Evolutionary conservation across 108 stramenopile species (phyloP).

Genomic region (Nitzschia sp.): DNA sequence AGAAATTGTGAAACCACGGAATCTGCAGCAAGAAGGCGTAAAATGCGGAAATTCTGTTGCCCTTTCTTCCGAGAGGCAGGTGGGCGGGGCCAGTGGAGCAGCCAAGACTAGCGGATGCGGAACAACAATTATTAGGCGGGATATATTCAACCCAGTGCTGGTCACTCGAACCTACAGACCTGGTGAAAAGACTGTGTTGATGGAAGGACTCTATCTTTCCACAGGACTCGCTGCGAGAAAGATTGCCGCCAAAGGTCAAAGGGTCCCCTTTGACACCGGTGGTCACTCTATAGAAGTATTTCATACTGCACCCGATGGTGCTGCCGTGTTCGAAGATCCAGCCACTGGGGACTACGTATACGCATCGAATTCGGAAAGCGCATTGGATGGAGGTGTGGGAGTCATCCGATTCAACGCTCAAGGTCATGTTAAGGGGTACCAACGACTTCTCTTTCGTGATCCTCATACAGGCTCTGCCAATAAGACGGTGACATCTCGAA

Average conservation of each 20-base stretch:
- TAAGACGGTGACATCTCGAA: constrained; percentile 27
- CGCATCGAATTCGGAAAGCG: constrained; percentile 52
- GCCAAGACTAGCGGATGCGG: too few species aligned
- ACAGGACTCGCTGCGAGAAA: constrained; percentile 19
- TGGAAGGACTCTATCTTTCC: constrained; percentile 25
- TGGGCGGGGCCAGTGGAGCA: too few species aligned
- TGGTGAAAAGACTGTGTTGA: constrained; percentile 36
- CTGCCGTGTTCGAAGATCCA: constrained; percentile 34
- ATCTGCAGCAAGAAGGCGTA: too few species aligned
- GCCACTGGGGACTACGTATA: constrained; percentile 53
- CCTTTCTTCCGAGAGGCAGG: too few species aligned
- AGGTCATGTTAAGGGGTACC: constrained; percentile 39
- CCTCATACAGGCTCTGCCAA: background rate
- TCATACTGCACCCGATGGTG: constrained; percentile 52
- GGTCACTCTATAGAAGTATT: constrained; percentile 18
- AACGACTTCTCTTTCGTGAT: constrained; percentile 19
- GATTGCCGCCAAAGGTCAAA: constrained; percentile 24
- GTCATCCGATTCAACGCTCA: constrained; percentile 43
- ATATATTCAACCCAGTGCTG: background rate
- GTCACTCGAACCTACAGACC: constrained; percentile 8
- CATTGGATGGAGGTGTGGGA: constrained; percentile 49
- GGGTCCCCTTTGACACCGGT: constrained; percentile 24
- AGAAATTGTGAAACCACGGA: too few species aligned
- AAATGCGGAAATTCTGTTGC: too few species aligned
- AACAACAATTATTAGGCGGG: too few species aligned